Evolutionary conservation across 2,329 filamentous ascomycete species (phyloP).

Genomic region (Diaporthe citri): DNA sequence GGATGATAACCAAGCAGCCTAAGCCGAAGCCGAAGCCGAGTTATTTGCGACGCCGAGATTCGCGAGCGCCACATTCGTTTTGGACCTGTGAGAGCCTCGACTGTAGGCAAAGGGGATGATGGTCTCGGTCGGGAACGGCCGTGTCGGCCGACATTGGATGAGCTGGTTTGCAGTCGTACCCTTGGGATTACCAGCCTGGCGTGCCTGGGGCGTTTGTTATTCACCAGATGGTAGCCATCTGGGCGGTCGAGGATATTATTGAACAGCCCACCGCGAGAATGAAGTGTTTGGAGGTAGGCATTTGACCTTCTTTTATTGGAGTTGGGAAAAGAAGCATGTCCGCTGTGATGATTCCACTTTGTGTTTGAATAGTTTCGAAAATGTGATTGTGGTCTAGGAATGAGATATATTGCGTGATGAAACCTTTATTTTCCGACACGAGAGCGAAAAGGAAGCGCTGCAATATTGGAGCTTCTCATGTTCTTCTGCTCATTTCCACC

Average conservation of each 20-base stretch:
- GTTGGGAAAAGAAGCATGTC: conserved; percentile 11
- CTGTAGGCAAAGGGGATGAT: background rate
- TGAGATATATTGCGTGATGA: background rate
- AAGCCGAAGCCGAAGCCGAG: background rate
- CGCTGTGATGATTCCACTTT: background rate
- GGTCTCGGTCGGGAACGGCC: background rate
- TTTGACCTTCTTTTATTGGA: background rate
- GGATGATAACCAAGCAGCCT: conserved; percentile 57
- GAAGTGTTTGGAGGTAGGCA: background rate
- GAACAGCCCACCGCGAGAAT: background rate
- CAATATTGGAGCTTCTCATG: background rate
- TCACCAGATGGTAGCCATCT: background rate
- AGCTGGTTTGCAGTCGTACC: no score
- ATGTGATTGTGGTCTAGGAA: background rate
- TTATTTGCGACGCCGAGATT: background rate
- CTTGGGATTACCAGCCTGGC: background rate
- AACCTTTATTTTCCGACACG: no score
- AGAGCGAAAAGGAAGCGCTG: background rate
- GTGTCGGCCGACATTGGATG: background rate
- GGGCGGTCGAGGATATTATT: background rate
- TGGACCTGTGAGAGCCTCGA: background rate
- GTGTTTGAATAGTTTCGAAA: background rate
- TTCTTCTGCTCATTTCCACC: background rate
- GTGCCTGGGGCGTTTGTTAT: background rate
- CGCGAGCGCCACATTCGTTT: background rate